Base-by-base conservation (phyloP, 2,329 filamentous ascomycete species). In the Sporothrix globosa region DNA sequence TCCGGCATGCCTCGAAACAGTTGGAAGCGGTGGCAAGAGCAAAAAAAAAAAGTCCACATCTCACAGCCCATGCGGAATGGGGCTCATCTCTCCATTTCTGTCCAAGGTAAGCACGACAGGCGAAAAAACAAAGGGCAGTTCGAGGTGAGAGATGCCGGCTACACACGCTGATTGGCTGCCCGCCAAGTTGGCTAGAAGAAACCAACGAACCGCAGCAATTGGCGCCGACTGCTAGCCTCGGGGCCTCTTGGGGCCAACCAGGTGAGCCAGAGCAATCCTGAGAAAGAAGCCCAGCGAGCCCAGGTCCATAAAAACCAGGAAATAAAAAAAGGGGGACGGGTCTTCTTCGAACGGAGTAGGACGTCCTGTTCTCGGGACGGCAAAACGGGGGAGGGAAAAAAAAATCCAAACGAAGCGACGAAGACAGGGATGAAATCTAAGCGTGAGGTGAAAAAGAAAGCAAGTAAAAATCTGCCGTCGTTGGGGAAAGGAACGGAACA, bases 161-260 rank as follows among this genome's bases (percentile, higher is more conserved):
- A 44, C 21, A 50, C 5, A n/a, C 6, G 50, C n/a, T 67, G 48
- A 67, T 67, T 67, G 65, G 65, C 34, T 44, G n/a, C 11, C 50
- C 6, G 13, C 48, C 30, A 41, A 30, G n/a, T 30, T 56, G 19
- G 54, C 65, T 67, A 67, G 34, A 44, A 50, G 44, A 21, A 21
- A 50, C 61, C 61, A 65, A 24, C 24, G 19, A 65, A 65, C 44
- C 44, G 21, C 58, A 44, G 50, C 65, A 34, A 54, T 54, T 67
- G 65, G 50, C 65, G 34, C 65, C 48, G 30, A 44, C 34, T 67
- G 65, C 63, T 67, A 53, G 65, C 48, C 46, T 66, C 44, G 46
- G 27, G 48, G 19, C 30, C 6, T 39, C 11, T 34, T 53, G 48
- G 30, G 53, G 65, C 65, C 65, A 67, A 67, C 65, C 65, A 67